phyloP scores from a whole-genome alignment of 257 asterid genomes.

The Jacaranda mimosifolia region DNA sequence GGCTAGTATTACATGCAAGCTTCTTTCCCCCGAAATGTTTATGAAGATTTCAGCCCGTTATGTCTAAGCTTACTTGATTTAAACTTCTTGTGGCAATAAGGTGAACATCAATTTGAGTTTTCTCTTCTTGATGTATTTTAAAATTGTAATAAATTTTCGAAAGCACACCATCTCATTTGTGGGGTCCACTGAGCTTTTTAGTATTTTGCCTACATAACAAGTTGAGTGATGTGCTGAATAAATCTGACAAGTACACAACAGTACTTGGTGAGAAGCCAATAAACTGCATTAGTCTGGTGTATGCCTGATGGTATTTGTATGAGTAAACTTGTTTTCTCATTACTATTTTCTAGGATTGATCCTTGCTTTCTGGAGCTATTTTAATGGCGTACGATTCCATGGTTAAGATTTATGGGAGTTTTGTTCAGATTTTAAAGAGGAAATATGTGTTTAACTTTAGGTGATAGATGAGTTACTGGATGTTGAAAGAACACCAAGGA shows the following conservation, averaged over 20 bases:
- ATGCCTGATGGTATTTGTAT: conserved; percentile 16
- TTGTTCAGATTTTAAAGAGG: conserved; percentile 29
- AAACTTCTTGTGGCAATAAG: neutral
- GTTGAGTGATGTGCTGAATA: neutral
- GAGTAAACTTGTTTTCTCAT: conserved; percentile 19
- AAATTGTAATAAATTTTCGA: neutral
- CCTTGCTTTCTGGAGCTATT: conserved; percentile 11
- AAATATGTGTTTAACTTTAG: conserved; percentile 47
- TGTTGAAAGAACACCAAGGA: conserved; percentile 72
- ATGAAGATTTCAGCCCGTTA: neutral
- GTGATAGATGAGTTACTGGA: conserved; percentile 79
- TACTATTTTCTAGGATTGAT: conserved; percentile 3
- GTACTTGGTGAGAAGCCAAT: conserved; percentile 12
- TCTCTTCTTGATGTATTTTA: conserved; percentile 18
- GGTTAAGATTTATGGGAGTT: conserved; percentile 13
- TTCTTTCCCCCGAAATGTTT: conserved; percentile 17
- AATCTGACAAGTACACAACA: conserved; percentile 23
- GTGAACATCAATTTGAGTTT: neutral
- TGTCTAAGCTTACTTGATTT: conserved; percentile 14
- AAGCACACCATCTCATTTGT: neutral
- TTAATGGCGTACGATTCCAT: neutral
- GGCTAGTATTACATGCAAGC: conserved; percentile 17
- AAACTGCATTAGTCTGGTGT: conserved; percentile 13
- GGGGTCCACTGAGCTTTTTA: neutral
- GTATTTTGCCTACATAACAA: conserved; percentile 9